phyloP scores from a whole-genome alignment of 129 eudicot species.

The Flaveria bidentis region DNA sequence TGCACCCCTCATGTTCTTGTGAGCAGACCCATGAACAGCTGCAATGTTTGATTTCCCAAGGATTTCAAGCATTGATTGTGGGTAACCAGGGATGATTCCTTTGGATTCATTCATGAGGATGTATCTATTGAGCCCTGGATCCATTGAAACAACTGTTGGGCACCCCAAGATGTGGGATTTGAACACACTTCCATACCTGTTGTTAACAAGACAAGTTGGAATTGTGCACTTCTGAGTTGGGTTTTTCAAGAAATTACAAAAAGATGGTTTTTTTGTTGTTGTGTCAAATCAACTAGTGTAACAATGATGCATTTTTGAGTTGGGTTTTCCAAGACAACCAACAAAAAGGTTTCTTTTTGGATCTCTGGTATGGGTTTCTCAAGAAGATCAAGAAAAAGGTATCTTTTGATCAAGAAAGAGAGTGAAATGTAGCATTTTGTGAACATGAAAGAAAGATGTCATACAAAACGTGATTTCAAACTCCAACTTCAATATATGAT shows the following conservation, averaged over 20 bases:
- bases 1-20: slow-evolving; percentile 99
- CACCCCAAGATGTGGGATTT: slow-evolving; percentile 95
- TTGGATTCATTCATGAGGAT: slow-evolving; percentile 83
- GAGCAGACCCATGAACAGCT: slow-evolving; percentile 96
- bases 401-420: slow-evolving; percentile 15
- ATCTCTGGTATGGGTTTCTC: slow-evolving; percentile 23
- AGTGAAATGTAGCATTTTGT: background rate
- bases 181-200: slow-evolving; percentile 83
- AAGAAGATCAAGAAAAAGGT: slow-evolving; percentile 28
- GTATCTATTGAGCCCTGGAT: slow-evolving; percentile 84
- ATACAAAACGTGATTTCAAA: background rate
- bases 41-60: slow-evolving; percentile 97
- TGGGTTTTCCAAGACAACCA: slow-evolving; percentile 23
- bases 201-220: background rate
- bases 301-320: slow-evolving; percentile 29
- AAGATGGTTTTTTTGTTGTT: background rate
- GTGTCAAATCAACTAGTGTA: background rate
- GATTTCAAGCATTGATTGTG: slow-evolving; percentile 96
- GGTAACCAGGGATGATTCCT: slow-evolving; percentile 97
- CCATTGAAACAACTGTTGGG: slow-evolving; percentile 96
- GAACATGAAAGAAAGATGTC: slow-evolving; percentile 14
- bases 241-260: slow-evolving; percentile 12
- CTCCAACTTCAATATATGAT: too few relatives aligned
- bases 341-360: slow-evolving; percentile 22
- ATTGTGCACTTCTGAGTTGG: slow-evolving; percentile 33